Conservation (phyloP, 1,284 basidiomycete genomes). For the Vanrija sp. region DNA sequence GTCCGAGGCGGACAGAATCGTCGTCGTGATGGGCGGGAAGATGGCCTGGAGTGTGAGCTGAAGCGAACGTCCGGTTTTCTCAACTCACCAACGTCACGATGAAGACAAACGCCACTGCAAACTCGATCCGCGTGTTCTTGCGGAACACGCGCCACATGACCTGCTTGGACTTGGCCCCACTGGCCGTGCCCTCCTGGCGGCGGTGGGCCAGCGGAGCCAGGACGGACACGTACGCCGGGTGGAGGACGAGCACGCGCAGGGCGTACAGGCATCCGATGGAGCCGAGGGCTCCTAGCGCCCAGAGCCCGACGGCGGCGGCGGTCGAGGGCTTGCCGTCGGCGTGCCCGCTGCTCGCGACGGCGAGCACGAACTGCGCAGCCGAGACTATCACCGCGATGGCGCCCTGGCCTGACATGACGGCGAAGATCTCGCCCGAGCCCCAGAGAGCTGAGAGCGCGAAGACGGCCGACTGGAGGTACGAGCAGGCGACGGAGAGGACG, state of each 20-base stretch:
- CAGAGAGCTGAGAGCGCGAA: conserved; percentile 41
- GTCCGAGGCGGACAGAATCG: conserved; percentile 63
- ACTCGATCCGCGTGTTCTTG: conserved; percentile 64
- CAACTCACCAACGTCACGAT: conserved; percentile 68
- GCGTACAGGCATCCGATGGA: conserved; percentile 27
- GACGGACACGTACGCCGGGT: conserved; percentile 27
- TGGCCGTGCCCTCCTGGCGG: conserved; percentile 2
- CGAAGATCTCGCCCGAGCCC: conserved; percentile 40
- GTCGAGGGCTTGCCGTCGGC: conserved; percentile 9
- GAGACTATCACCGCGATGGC: conserved; percentile 48
- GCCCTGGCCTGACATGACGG: conserved; percentile 49
- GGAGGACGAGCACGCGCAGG: conserved; percentile 23
- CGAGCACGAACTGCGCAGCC: conserved; percentile 36
- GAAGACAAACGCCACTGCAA: conserved; percentile 72
- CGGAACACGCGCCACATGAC: conserved; percentile 45
- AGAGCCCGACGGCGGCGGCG: conserved; percentile 39
- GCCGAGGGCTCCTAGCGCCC: conserved; percentile 33
- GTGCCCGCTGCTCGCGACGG: conserved; percentile 24
- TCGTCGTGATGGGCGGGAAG: conserved; percentile 77
- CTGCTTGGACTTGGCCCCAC: conserved; percentile 11
- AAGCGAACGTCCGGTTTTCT: not conserved
- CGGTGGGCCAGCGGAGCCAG: conserved; percentile 16
- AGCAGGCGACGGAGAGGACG: conserved; percentile 32
- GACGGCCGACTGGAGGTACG: conserved; percentile 45
- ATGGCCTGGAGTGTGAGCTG: conserved; percentile 58